Conservation (phyloP, 495 filamentous ascomycete genomes). For the Daldinia grandis region DNA sequence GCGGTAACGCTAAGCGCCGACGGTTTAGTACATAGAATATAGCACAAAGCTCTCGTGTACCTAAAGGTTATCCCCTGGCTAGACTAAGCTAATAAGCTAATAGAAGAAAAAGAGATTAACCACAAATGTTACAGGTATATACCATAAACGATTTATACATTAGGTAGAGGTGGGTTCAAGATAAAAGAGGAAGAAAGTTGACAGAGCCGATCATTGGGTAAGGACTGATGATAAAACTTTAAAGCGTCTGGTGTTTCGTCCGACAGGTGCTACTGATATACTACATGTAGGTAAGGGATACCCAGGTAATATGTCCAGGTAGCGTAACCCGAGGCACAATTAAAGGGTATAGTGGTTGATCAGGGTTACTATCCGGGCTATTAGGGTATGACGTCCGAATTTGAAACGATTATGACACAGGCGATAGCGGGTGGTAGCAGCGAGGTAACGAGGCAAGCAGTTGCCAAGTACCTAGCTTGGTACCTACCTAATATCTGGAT, state of each 20-base stretch:
- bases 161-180: neutral
- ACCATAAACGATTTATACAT: neutral
- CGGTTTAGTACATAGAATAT: neutral
- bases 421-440: slow-evolving; percentile 1
- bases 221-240: slow-evolving; percentile 8
- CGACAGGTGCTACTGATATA: slow-evolving; percentile 1
- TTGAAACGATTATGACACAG: slow-evolving; percentile 40
- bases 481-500: too few species aligned
- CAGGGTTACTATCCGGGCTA: slow-evolving; percentile 14
- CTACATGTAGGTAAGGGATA: neutral
- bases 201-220: slow-evolving; percentile 22
- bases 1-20: neutral
- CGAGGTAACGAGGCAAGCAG: neutral
- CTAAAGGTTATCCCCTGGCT: neutral
- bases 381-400: slow-evolving; percentile 27
- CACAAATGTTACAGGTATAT: neutral
- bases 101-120: slow-evolving; percentile 3
- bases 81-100: neutral
- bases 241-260: slow-evolving; percentile 32
- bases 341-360: slow-evolving; percentile 1
- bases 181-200: slow-evolving; percentile 6
- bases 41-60: neutral
- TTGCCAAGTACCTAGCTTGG: slow-evolving; percentile 4
- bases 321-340: neutral
- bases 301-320: neutral